Conservation (phyloP, 306 rosid species). For the Ceratonia siliqua region DNA sequence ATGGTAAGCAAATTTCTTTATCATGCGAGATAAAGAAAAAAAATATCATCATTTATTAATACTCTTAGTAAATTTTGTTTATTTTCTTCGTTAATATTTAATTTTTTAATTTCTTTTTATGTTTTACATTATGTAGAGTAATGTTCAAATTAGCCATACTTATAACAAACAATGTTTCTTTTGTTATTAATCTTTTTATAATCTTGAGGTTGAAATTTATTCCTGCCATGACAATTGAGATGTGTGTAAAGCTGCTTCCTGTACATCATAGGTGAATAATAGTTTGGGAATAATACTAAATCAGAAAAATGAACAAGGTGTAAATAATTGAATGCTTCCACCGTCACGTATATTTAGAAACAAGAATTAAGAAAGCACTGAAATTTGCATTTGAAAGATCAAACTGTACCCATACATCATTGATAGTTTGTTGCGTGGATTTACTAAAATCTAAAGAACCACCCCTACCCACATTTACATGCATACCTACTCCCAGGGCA, state of each 20-base stretch:
- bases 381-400: constrained; percentile 17
- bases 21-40: background rate
- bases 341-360: background rate
- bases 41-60: no score
- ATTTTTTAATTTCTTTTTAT: no score
- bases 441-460: constrained; percentile 6
- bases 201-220: no score
- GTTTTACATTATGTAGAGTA: no score
- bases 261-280: background rate
- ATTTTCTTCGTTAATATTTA: no score
- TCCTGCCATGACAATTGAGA: background rate
- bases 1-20: background rate
- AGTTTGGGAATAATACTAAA: background rate
- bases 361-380: background rate
- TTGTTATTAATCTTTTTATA: no score
- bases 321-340: background rate
- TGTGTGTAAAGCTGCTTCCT: background rate
- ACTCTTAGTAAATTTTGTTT: no score
- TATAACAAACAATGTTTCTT: no score
- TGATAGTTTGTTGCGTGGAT: constrained; percentile 7
- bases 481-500: constrained; percentile 14
- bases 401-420: background rate
- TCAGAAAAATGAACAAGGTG: background rate
- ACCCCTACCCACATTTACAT: constrained; percentile 21
- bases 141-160: no score